These are phyloP conservation scores for Solanum peruvianum DNA, from an alignment of 257 asterid genomes.

Conservation along the genomic window DNA sequence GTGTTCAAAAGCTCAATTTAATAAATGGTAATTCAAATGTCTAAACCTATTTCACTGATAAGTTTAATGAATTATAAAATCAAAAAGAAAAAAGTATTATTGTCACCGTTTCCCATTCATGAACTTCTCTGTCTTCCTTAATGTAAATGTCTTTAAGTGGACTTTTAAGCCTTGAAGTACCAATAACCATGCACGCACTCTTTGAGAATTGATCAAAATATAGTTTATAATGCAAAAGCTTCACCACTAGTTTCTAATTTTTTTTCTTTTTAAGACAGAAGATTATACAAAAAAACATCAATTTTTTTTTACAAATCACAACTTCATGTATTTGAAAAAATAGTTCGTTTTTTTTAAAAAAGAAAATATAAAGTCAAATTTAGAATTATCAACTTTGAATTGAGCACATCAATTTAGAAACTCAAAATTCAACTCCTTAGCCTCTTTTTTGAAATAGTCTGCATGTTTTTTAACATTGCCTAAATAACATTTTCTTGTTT, in stretches of 20 bases:
- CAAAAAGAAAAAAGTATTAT: background rate
- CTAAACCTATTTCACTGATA: background rate
- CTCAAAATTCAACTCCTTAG: background rate
- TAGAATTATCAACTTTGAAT: background rate
- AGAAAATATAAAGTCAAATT: background rate
- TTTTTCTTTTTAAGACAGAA: background rate
- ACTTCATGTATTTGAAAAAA: background rate
- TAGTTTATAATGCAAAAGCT: background rate
- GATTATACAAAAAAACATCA: background rate
- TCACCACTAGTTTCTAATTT: background rate
- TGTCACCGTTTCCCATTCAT: background rate
- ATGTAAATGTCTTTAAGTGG: background rate
- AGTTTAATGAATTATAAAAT: background rate
- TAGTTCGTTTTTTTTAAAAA: background rate
- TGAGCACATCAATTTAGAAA: background rate
- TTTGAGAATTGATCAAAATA: background rate
- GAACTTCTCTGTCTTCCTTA: background rate
- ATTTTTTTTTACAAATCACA: background rate
- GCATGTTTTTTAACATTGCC: background rate
- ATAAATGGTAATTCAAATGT: fast-evolving
- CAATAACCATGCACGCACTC: background rate
- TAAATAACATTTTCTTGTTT: background rate
- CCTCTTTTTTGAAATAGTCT: background rate
- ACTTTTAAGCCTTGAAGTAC: background rate
- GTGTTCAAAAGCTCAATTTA: background rate